Percentiles rank a stretch among this genome's conserved stretches.
Conservation (phyloP, 805 yeast genomes). For the Kurtzmaniella fragi region DNA sequence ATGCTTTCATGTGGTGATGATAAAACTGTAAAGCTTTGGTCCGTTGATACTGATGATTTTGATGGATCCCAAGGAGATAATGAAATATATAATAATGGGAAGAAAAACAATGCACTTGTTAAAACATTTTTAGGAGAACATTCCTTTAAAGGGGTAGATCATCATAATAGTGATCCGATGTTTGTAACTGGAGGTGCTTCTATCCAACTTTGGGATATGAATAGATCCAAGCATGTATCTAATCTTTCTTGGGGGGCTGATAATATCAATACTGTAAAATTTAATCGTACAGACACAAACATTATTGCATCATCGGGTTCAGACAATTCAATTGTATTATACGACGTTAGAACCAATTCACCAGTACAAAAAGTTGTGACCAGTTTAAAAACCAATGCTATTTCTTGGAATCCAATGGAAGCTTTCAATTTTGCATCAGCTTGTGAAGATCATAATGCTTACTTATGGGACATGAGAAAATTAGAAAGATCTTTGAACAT, state of each 20-base stretch:
- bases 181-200: slow-evolving; percentile 92
- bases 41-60: slow-evolving; percentile 55
- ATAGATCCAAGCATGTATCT: slow-evolving; percentile 70
- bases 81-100: slow-evolving; percentile 22
- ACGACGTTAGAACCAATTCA: slow-evolving; percentile 84
- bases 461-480: slow-evolving; percentile 95
- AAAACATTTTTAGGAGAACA: slow-evolving; percentile 82
- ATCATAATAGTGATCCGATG: slow-evolving; percentile 63
- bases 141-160: slow-evolving; percentile 81
- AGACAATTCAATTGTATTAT: slow-evolving; percentile 85
- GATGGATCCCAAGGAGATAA: slow-evolving; percentile 27
- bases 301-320: slow-evolving; percentile 79
- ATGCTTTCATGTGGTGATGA: slow-evolving; percentile 88
- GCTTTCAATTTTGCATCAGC: slow-evolving; percentile 91
- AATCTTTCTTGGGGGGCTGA: slow-evolving; percentile 96
- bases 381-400: slow-evolving; percentile 73
- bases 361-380: slow-evolving; percentile 91
- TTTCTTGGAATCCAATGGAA: slow-evolving; percentile 98
- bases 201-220: slow-evolving; percentile 89
- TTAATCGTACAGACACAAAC: slow-evolving; percentile 86
- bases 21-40: slow-evolving; percentile 86
- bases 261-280: slow-evolving; percentile 73
- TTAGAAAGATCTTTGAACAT: slow-evolving; percentile 77
- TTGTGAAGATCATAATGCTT: slow-evolving; percentile 90
- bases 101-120: slow-evolving; percentile 48